A percentile compares a stretch with the other conserved stretches of the same genome.
Evolutionary conservation across 2,329 filamentous ascomycete genomes (phyloP).

Genomic region (Aspergillus phoenicis): DNA sequence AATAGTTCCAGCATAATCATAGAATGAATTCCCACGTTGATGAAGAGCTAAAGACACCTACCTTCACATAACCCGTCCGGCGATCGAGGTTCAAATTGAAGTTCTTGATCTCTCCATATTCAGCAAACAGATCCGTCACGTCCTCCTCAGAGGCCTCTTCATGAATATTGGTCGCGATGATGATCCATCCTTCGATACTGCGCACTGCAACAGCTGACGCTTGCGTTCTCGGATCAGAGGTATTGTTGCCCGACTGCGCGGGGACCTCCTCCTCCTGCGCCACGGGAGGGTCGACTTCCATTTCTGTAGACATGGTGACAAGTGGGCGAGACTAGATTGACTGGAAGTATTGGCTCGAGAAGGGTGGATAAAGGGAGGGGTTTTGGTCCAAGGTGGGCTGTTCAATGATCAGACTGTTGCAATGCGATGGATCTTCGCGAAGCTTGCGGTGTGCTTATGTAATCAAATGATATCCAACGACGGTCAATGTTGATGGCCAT

Average conservation of each 20-base stretch:
- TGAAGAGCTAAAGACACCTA: conserved; percentile 33
- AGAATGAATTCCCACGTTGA: not conserved
- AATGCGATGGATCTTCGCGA: conserved; percentile 12
- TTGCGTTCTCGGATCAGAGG: conserved; percentile 47
- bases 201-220: conserved; percentile 60
- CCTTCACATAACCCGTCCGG: conserved; percentile 69
- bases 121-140: conserved; percentile 65
- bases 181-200: conserved; percentile 70
- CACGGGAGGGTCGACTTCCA: conserved; percentile 48
- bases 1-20: not conserved
- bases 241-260: conserved; percentile 33
- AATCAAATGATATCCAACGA: conserved; percentile 10
- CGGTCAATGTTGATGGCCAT: not conserved
- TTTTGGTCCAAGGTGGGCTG: not conserved
- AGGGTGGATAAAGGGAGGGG: not conserved
- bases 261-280: conserved; percentile 34
- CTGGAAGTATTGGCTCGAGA: not conserved
- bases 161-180: conserved; percentile 69
- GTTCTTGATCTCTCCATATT: conserved; percentile 69
- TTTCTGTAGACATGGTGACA: conserved; percentile 45
- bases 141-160: conserved; percentile 70
- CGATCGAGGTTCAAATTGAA: conserved; percentile 67
- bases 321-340: not conserved
- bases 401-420: not conserved
- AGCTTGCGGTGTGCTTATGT: conserved; percentile 22